These are phyloP conservation scores for Parafenestella ontariensis DNA, from an alignment of 2,329 filamentous ascomycete genomes.

Conservation along the genomic window DNA sequence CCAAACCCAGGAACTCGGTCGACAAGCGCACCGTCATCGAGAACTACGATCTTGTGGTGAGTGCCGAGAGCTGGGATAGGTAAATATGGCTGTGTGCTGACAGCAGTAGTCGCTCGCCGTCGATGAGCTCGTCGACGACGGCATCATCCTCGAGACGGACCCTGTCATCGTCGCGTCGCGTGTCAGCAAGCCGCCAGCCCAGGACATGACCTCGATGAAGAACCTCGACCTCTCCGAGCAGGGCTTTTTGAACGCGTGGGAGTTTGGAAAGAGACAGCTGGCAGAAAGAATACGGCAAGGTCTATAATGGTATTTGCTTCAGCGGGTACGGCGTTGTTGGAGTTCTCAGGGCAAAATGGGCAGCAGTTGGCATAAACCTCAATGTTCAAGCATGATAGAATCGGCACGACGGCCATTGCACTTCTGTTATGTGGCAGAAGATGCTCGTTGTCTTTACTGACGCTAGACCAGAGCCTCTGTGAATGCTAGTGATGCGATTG, in stretches of 20 bases:
- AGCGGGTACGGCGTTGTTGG: conserved; percentile 41
- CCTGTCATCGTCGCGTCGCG: conserved; percentile 91
- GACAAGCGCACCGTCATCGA: conserved; percentile 98
- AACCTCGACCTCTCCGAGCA: conserved; percentile 96
- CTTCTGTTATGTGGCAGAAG: conserved; percentile 8
- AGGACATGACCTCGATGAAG: conserved; percentile 87
- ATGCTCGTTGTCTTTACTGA: conserved; percentile 12
- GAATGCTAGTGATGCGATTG: background rate
- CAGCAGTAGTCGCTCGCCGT: conserved; percentile 89
- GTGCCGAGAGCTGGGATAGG: conserved; percentile 5
- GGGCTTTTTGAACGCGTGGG: conserved; percentile 90
- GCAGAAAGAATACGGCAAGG: conserved; percentile 90
- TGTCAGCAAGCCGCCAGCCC: conserved; percentile 88
- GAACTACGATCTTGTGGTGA: conserved; percentile 89
- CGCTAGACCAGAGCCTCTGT: background rate
- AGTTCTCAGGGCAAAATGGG: conserved; percentile 27
- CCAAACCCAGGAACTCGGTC: conserved; percentile 75
- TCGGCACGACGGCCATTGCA: conserved; percentile 9
- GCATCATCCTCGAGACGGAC: conserved; percentile 96
- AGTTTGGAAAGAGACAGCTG: conserved; percentile 90
- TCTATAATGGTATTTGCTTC: conserved; percentile 28
- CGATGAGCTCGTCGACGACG: conserved; percentile 73
- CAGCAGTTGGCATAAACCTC: conserved; percentile 13
- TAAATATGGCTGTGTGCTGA: conserved; percentile 57
- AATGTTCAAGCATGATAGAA: conserved; percentile 10